phyloP scores from a whole-genome alignment of 2,329 filamentous ascomycete species.

The Alternaria sp. region DNA sequence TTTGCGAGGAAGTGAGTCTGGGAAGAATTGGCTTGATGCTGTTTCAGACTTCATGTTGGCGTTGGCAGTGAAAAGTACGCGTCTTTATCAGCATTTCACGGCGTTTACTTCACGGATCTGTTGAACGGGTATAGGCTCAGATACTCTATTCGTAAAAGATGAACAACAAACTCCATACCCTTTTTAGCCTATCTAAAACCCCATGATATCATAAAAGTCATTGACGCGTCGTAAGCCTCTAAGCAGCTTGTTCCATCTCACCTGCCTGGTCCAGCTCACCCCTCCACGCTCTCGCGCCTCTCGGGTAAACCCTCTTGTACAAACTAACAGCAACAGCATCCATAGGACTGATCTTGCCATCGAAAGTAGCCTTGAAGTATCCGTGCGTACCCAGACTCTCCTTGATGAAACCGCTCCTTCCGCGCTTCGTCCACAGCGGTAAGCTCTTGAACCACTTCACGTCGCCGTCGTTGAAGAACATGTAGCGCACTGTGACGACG shows the following conservation, averaged over 20 bases:
- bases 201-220: slow-evolving; percentile 21
- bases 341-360: slow-evolving; percentile 93
- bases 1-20: slow-evolving; percentile 71
- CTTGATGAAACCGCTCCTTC: slow-evolving; percentile 89
- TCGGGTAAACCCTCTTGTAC: slow-evolving; percentile 66
- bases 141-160: too few species aligned
- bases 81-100: slow-evolving; percentile 10
- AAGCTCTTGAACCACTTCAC: slow-evolving; percentile 98
- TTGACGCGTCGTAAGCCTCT: neutral
- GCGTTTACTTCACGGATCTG: slow-evolving; percentile 9
- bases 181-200: slow-evolving; percentile 28
- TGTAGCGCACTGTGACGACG: slow-evolving; percentile 95
- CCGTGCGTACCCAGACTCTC: slow-evolving; percentile 94
- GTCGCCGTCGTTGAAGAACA: slow-evolving; percentile 98
- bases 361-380: slow-evolving; percentile 99
- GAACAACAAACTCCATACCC: slow-evolving; percentile 10
- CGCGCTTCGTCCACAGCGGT: slow-evolving; percentile 90
- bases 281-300: slow-evolving; percentile 62
- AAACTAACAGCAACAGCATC: slow-evolving; percentile 87
- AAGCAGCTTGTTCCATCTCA: neutral
- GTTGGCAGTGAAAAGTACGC: neutral
- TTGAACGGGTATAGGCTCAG: too few species aligned
- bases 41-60: neutral
- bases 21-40: neutral
- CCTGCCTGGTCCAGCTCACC: slow-evolving; percentile 11